Base-by-base conservation (phyloP, 2,329 filamentous ascomycete species). In the Furcasterigmium furcatum region DNA sequence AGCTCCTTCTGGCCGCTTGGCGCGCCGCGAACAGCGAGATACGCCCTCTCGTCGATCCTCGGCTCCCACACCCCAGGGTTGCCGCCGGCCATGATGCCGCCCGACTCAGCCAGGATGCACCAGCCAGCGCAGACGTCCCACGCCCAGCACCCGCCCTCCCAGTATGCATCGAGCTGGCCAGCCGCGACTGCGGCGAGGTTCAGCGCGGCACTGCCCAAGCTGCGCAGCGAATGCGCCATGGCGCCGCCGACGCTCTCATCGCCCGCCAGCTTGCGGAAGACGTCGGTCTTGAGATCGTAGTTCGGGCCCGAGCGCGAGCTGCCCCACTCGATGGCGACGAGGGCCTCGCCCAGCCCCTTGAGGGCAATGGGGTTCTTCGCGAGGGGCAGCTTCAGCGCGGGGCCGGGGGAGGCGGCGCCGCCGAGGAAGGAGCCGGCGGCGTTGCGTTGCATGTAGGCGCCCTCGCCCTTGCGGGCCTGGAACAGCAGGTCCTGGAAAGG, bases 51-150 rank as follows among this genome's bases (percentile, higher is more conserved):
- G 55, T 86, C 82, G 44, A 87, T 60, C 44, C 67, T 66, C 2
- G 76, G 71, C n/a, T 79, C 65, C 87, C 87, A 91, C 45, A 79
- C 77, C 0, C 86, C 87, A 0, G 85, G 82, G 60, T 91, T 91
- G 5, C 82, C 86, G 59, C 85, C 77, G 8, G 77, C 85, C 71
- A 92, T 80, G 43, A 80, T 70, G 0, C 88, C 88, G 0, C 88
- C 88, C 0, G 87, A 85, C 70, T 92, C 88, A 24, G 71, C 68
- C 21, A 92, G 68, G 49, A 92, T 84, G 47, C 84, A 82, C 88
- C 87, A 91, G 0, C 84, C 88, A 5, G 88, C 88, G 59, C 85
- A 88, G 3, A 92, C 88, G 62, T 92, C 88, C 88, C 88, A 92
- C 2, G 87, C 86, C 79, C 87, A 92, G 64, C 86, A 90, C 1